phyloP scores from a whole-genome alignment of 371 early-diverging fungal genomes.

The Saksenaea vasiformis region DNA sequence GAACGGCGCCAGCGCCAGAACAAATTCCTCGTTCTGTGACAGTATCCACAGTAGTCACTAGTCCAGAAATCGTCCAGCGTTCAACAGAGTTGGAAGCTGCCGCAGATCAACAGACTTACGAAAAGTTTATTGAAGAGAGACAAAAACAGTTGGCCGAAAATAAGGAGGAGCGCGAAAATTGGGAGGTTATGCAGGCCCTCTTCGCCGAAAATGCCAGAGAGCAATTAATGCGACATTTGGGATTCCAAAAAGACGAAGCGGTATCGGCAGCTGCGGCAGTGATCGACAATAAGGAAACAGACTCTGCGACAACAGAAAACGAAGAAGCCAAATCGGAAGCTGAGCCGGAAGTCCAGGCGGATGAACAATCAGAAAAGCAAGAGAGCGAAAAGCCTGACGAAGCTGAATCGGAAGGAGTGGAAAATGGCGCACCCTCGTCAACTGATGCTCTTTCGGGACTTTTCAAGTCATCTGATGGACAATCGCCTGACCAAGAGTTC shows the following conservation, averaged over 20 bases:
- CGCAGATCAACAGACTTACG: conserved; percentile 52
- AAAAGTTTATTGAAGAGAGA: conserved; percentile 63
- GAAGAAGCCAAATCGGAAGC: conserved; percentile 13
- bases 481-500: conserved; percentile 29
- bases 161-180: conserved; percentile 64
- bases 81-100: conserved; percentile 67
- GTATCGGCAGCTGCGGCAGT: conserved; percentile 49
- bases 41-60: conserved; percentile 60
- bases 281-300: conserved; percentile 19
- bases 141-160: conserved; percentile 23
- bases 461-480: conserved; percentile 25
- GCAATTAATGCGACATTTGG: conserved; percentile 82
- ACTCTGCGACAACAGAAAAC: neutral
- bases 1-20: conserved; percentile 46
- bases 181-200: conserved; percentile 86
- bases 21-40: conserved; percentile 44
- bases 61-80: conserved; percentile 64
- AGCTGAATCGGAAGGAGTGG: neutral
- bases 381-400: conserved; percentile 1
- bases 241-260: conserved; percentile 75
- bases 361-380: conserved; percentile 8
- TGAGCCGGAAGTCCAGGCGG: conserved; percentile 4
- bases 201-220: conserved; percentile 82
- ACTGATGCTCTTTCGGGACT: conserved; percentile 29
- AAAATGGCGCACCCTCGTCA: neutral